Evolutionary conservation across 1,139 yeast species (phyloP).

Genomic region (Blastobotrys malaysiensis): DNA sequence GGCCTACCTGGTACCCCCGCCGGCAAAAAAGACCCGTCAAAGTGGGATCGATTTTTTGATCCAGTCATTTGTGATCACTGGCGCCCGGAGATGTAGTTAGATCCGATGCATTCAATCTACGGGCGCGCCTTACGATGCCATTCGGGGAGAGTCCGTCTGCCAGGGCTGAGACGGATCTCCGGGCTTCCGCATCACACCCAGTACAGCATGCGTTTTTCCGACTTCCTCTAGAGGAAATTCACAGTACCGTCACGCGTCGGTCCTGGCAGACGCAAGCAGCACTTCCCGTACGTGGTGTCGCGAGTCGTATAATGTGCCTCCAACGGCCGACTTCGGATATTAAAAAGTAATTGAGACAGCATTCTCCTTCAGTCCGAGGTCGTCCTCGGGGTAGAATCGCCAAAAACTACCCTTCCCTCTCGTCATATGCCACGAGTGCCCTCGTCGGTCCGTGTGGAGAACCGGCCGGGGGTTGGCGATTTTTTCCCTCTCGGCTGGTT

Average conservation of each 20-base stretch:
- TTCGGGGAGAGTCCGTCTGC: background rate
- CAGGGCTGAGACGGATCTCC: background rate
- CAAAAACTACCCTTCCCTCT: background rate
- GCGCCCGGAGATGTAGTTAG: background rate
- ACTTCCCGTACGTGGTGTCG: background rate
- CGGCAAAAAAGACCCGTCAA: too few species aligned
- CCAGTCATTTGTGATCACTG: background rate
- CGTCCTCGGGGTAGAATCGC: background rate
- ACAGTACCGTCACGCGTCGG: background rate
- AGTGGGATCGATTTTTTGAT: too few species aligned
- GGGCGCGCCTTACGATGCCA: background rate
- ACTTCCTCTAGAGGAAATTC: background rate
- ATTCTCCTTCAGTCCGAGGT: background rate
- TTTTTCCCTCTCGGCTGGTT: background rate
- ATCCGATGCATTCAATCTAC: background rate
- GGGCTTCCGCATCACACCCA: background rate
- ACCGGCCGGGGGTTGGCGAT: background rate
- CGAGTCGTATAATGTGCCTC: background rate
- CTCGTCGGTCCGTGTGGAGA: background rate
- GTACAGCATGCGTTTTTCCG: background rate
- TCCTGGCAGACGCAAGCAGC: background rate
- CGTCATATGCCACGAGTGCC: background rate
- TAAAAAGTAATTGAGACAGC: background rate
- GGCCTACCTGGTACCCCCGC: too few species aligned
- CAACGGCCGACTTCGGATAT: background rate